These are phyloP conservation scores for Ceratocystis alfenasii DNA, from an alignment of 2,329 filamentous ascomycete genomes.

Conservation along the genomic window DNA sequence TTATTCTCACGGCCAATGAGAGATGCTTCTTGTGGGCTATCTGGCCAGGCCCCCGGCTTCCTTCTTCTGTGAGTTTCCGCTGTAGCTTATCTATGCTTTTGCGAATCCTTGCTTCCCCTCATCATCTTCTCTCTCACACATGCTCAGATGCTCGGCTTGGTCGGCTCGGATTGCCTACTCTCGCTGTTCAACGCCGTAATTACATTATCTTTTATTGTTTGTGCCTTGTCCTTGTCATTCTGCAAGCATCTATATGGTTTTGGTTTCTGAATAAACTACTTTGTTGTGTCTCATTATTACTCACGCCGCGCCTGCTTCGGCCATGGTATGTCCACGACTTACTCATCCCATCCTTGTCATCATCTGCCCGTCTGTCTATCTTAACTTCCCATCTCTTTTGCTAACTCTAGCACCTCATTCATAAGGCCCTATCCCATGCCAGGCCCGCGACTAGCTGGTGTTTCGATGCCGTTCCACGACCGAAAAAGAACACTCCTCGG, in stretches of 20 bases:
- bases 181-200: neutral
- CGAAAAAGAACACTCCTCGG: neutral
- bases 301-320: neutral
- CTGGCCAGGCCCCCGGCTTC: neutral
- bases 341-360: neutral
- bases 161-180: neutral
- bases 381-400: neutral
- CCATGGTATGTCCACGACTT: neutral
- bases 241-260: neutral
- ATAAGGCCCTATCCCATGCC: neutral
- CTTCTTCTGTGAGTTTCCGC: neutral
- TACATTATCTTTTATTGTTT: conserved; percentile 2
- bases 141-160: neutral
- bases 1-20: neutral
- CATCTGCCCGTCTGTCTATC: neutral
- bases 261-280: neutral
- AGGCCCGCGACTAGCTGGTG: neutral
- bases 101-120: neutral
- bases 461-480: neutral
- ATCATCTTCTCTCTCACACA: neutral
- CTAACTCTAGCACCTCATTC: neutral
- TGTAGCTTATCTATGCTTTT: neutral
- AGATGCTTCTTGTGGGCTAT: neutral
- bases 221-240: neutral
- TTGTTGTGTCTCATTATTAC: conserved; percentile 2